Evolutionary conservation across 1,284 basidiomycete species (phyloP).

Genomic region (Leccinum pallidistipes): DNA sequence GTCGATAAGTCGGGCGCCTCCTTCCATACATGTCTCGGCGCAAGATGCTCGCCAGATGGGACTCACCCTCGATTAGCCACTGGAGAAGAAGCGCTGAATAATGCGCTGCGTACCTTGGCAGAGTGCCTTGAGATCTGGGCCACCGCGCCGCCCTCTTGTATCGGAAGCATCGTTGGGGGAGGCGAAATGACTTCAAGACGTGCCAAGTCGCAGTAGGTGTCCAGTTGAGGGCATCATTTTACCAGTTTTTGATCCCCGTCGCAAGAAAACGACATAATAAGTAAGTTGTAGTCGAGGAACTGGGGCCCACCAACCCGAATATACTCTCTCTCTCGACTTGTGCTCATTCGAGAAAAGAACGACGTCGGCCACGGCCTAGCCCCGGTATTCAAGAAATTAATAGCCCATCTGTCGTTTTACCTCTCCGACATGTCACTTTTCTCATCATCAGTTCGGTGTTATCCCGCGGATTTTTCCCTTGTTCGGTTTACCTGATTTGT

Average conservation of each 20-base stretch:
- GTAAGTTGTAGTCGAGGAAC: conserved; percentile 12
- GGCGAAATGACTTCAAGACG: conserved; percentile 22
- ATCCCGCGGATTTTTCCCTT: conserved; percentile 10
- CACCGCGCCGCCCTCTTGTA: conserved; percentile 3
- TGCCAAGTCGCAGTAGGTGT: conserved; percentile 11
- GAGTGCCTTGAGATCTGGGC: conserved; percentile 21
- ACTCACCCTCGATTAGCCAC: conserved; percentile 12
- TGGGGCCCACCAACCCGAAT: conserved; percentile 6
- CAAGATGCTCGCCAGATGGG: conserved; percentile 16
- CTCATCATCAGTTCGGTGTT: conserved; percentile 11
- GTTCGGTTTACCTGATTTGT: conserved; percentile 2
- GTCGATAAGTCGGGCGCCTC: conserved; percentile 1
- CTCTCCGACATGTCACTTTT: background rate
- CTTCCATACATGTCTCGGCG: conserved; percentile 22
- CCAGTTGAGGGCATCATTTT: background rate
- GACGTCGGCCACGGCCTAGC: background rate
- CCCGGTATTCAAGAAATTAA: conserved; percentile 27
- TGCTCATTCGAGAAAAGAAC: background rate
- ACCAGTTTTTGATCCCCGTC: conserved; percentile 28
- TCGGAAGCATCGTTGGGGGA: conserved; percentile 19
- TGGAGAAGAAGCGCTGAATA: conserved; percentile 8
- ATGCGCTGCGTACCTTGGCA: conserved; percentile 18
- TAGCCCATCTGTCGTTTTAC: conserved; percentile 1
- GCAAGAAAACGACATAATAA: background rate
- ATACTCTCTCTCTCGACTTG: background rate